These are phyloP conservation scores for Trichoderma atrobrunneum DNA, from an alignment of 2,329 filamentous ascomycete species.

Conservation along the genomic window DNA sequence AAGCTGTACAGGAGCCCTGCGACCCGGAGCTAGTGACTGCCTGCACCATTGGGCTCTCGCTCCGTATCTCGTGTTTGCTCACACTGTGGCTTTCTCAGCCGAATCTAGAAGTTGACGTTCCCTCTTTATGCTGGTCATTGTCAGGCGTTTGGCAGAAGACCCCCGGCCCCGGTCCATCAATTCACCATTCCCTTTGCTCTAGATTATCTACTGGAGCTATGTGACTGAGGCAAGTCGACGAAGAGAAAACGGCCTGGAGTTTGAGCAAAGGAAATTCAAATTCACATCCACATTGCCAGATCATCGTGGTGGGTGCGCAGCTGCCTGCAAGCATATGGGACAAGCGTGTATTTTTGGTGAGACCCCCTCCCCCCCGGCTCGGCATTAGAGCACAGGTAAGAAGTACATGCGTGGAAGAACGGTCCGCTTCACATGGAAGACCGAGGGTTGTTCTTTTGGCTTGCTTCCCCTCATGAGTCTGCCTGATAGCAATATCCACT, in stretches of 20 bases:
- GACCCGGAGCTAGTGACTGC: neutral
- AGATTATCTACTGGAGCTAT: neutral
- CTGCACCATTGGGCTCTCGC: conserved; percentile 4
- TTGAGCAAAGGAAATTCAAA: neutral
- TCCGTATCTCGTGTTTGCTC: neutral
- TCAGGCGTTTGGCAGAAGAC: neutral
- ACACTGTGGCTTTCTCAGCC: conserved; percentile 1
- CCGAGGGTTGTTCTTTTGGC: conserved; percentile 20
- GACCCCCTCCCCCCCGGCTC: conserved; percentile 20
- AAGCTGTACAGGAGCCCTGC: conserved; percentile 15
- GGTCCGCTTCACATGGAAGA: conserved; percentile 27
- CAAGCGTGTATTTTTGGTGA: neutral
- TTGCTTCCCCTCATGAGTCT: neutral
- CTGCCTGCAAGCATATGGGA: neutral
- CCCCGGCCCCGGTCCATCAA: neutral
- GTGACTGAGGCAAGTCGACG: neutral
- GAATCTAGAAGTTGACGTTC: neutral
- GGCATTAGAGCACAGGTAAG: conserved; percentile 19
- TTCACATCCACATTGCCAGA: neutral
- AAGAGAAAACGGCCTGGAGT: neutral
- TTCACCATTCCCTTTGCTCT: neutral
- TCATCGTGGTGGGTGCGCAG: neutral
- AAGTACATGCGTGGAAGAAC: conserved; percentile 25
- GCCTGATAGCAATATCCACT: neutral
- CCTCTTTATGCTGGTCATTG: neutral